These are phyloP conservation scores for Metarhizium guizhouense DNA, from an alignment of 2,329 filamentous ascomycete species.

Conservation along the genomic window DNA sequence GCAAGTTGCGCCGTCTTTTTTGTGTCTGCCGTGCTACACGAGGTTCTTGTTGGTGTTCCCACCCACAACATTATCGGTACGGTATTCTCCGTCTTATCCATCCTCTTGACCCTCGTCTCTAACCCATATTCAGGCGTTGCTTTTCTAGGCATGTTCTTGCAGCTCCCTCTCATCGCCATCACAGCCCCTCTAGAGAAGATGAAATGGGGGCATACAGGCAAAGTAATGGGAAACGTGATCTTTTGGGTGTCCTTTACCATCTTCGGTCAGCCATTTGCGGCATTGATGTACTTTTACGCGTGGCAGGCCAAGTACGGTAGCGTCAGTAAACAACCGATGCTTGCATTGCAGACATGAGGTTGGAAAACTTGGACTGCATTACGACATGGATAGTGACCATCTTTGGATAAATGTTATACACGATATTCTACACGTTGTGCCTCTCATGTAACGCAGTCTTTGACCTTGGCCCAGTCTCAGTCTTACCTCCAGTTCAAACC, in stretches of 20 bases:
- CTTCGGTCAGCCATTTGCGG: constrained; percentile 87
- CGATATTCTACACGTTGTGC: not conserved
- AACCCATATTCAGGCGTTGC: constrained; percentile 57
- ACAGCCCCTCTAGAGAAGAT: constrained; percentile 75
- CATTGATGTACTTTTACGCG: constrained; percentile 90
- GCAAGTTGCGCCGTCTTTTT: constrained; percentile 80
- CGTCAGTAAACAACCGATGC: constrained; percentile 43
- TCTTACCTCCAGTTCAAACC: too few relatives aligned
- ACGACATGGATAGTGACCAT: not conserved
- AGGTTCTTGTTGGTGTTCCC: constrained; percentile 85
- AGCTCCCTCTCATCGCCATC: constrained; percentile 77
- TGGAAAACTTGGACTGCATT: not conserved
- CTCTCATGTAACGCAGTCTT: too few relatives aligned
- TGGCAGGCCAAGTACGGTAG: constrained; percentile 98
- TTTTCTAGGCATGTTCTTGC: constrained; percentile 87
- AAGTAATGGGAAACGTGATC: constrained; percentile 79
- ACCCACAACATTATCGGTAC: constrained; percentile 87
- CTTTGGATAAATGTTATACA: not conserved
- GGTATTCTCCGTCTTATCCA: constrained; percentile 14
- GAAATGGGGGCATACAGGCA: constrained; percentile 59
- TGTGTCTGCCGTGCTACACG: constrained; percentile 82
- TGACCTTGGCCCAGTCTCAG: too few relatives aligned
- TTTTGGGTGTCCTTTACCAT: constrained; percentile 97
- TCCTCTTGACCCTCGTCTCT: constrained; percentile 2
- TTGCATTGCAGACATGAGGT: not conserved